These are phyloP conservation scores for Trichoderma polysporum DNA, from an alignment of 2,329 filamentous ascomycete species.

Conservation along the genomic window DNA sequence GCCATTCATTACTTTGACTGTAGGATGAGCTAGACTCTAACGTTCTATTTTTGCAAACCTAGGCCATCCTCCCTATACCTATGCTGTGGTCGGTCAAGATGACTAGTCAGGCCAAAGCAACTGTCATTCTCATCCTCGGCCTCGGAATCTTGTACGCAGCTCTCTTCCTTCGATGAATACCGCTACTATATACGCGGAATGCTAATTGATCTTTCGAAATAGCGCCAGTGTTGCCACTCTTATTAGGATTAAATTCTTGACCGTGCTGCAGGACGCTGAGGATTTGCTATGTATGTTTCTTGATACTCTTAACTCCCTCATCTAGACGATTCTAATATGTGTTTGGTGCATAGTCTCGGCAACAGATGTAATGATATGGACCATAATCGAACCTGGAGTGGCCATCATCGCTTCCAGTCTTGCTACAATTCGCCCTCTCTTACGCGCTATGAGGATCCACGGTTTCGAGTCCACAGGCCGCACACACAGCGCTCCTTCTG, in stretches of 20 bases:
- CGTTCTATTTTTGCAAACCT: not conserved
- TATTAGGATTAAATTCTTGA: slow-evolving; percentile 50
- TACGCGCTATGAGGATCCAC: slow-evolving; percentile 47
- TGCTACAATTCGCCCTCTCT: slow-evolving; percentile 54
- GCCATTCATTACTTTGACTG: not conserved
- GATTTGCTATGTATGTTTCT: slow-evolving; percentile 49
- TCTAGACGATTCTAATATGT: not conserved
- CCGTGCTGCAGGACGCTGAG: slow-evolving; percentile 43
- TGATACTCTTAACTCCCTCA: slow-evolving; percentile 21
- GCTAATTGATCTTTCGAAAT: slow-evolving; percentile 19
- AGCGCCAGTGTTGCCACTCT: slow-evolving; percentile 56
- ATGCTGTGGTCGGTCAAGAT: slow-evolving; percentile 57
- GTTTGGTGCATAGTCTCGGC: slow-evolving; percentile 39
- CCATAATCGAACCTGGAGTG: slow-evolving; percentile 55
- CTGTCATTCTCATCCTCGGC: slow-evolving; percentile 49
- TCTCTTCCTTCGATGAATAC: not conserved
- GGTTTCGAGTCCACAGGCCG: slow-evolving; percentile 47
- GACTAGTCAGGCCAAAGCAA: slow-evolving; percentile 52
- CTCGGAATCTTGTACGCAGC: slow-evolving; percentile 49
- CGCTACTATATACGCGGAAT: not conserved
- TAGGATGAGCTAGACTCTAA: not conserved
- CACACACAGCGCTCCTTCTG: slow-evolving; percentile 35
- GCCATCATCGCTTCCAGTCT: slow-evolving; percentile 55
- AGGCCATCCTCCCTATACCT: slow-evolving; percentile 52
- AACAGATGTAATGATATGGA: slow-evolving; percentile 57